Conservation (phyloP, 2,329 filamentous ascomycete species). For the Myrmaecium sp. region DNA sequence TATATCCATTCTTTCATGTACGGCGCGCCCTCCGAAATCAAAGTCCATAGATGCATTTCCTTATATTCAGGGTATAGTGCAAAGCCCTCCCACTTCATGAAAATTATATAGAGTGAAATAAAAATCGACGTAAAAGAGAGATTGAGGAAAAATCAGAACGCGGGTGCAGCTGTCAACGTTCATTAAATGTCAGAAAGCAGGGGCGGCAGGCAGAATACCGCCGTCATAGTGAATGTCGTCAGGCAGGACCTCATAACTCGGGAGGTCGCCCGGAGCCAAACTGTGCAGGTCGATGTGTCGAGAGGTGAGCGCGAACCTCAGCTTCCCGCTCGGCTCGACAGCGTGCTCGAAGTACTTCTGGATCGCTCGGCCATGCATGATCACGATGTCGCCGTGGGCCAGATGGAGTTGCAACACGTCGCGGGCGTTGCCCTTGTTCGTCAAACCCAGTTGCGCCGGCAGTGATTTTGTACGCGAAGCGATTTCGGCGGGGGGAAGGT, state of each 20-base stretch:
- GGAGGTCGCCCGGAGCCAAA: constrained; percentile 22
- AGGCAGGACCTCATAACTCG: constrained; percentile 18
- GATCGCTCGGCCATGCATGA: constrained; percentile 44
- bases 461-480: constrained; percentile 14
- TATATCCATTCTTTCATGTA: no score
- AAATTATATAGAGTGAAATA: no score
- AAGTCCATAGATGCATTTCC: no score
- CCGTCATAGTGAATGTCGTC: constrained; percentile 23
- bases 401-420: constrained; percentile 29
- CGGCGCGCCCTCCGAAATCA: no score
- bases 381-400: constrained; percentile 45
- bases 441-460: constrained; percentile 20
- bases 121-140: no score
- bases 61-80: no score
- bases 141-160: no score
- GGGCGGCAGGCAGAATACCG: constrained; percentile 1
- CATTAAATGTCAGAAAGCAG: no score
- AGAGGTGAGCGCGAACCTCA: constrained; percentile 41
- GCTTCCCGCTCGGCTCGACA: constrained; percentile 32
- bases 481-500: no score
- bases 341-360: constrained; percentile 44
- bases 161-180: no score
- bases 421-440: constrained; percentile 12
- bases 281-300: constrained; percentile 32
- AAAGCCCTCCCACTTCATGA: no score